Base-by-base conservation (phyloP, 768 basidiomycete genomes). In the Myochromella boudieri region DNA sequence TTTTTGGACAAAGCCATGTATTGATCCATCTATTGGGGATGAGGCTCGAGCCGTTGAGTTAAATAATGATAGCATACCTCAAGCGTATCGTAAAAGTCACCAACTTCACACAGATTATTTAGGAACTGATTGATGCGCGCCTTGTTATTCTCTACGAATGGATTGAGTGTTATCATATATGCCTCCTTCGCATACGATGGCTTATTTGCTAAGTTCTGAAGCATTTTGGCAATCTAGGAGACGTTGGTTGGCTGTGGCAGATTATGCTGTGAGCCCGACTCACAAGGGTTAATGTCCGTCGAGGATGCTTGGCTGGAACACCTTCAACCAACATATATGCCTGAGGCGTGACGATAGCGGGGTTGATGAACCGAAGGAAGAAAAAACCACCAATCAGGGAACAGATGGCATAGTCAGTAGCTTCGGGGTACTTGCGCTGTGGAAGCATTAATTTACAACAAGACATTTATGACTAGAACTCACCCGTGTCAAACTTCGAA, bases 1-100 rank as follows among this genome's bases (percentile, higher is more conserved):
- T 98, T 98, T 80, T 99, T 99, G 49, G 95, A 97, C 47, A 99
- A 74, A 7, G 97, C 97, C 94, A 99, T 97, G 67, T 99, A 99
- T 75, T 98, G 97, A 69, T 99, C 97, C 87, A 98, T 95, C 95
- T 97, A 56, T 25, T 45, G 28, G 38, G 31, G 43, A 25, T 6
- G 18, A 15, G 33, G 15, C 25, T 15, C 11, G 21, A 11, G n/a
- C 26, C 43, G 18, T n/a, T n/a, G 25, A 41, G 25, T 17, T 22
- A 15, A 22, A 37, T 46, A 15, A 0, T 29, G 37, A 31, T 1
- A 2, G 64, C 78, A 37, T 51, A 92, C 94, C 86, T 99, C 97
- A 31, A 99, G 77, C 9, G 95, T 94, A 56, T 99, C 97, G 67
- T 98, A 98, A 65, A 99, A 99, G 68, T 99, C 97, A 42, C 95